Evolutionary conservation across 768 basidiomycete genomes (phyloP), one percentile per base, ranked within the genome.

Genomic region (Mycena chlorophos): DNA sequence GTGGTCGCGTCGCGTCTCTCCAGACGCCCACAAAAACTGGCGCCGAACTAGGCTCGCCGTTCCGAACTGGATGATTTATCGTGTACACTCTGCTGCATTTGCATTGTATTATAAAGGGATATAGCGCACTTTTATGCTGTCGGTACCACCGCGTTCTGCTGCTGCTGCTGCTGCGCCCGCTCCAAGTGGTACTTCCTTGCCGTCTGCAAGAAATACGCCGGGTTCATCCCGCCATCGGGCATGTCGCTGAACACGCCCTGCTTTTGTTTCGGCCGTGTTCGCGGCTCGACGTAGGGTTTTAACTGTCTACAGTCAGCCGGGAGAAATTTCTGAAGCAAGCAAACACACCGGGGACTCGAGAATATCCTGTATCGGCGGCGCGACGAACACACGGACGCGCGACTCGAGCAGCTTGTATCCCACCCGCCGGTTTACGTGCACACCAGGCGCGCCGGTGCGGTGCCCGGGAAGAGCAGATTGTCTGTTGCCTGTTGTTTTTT

Each of bases 371-470:
- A 90, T 69, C 16, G 83, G 78, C n/a, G 92, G 90, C 22, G 91
- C 89, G 34, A 95, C 84, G 59, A 87, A 93, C 48, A 91, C 82
- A 64, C 92, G 79, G 47, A 97, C 91, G 75, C 88, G 79, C 68
- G 88, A 85, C 66, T 96, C 90, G 52, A 91, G 63, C 16, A 97
- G 75, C 52, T 87, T 78, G 71, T 94, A 94, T 68, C 93, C 91
- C 38, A 87, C 78, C 65, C 86, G 85, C 38, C 91, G 90, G 38
- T 80, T 73, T 48, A 92, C 85, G 70, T 93, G 90, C 68, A 87
- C 84, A 69, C 94, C 91, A 19, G 92, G 92, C 23, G 93, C 89
- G 56, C 92, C 93, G 1, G 92, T 95, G 42, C 93, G 84, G 66
- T 82, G 86, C 58, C 91, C 91, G 6, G 91, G 91, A 26, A 94